phyloP scores from a whole-genome alignment of 2,329 filamentous ascomycete genomes.

The Alternaria sp. region DNA sequence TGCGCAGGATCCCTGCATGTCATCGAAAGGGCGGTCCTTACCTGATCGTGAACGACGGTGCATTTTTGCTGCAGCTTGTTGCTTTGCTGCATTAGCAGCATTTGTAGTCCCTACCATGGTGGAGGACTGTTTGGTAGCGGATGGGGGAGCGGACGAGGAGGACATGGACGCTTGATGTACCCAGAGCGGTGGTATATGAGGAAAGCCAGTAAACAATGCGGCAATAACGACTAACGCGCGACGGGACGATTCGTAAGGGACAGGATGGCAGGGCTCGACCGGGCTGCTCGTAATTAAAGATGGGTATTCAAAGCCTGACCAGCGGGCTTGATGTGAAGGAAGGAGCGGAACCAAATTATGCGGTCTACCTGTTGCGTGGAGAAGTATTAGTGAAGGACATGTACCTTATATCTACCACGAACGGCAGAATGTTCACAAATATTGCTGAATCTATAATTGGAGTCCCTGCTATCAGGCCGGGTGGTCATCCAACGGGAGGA shows the following conservation, averaged over 20 bases:
- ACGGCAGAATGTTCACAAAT: conserved; percentile 49
- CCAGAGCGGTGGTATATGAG: conserved; percentile 48
- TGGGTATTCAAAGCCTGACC: conserved; percentile 57
- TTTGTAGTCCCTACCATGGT: conserved; percentile 59
- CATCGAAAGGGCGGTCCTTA: conserved; percentile 58
- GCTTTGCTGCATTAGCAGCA: conserved; percentile 58
- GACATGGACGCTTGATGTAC: conserved; percentile 56
- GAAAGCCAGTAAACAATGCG: conserved; percentile 50
- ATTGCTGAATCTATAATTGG: conserved; percentile 57
- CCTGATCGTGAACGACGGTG: conserved; percentile 94
- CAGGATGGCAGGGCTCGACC: conserved; percentile 50
- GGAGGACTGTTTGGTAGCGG: conserved; percentile 50
- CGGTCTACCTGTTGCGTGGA: conserved; percentile 47
- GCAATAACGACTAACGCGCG: conserved; percentile 50
- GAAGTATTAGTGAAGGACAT: conserved; percentile 41
- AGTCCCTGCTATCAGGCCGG: conserved; percentile 32
- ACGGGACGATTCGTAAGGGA: conserved; percentile 52
- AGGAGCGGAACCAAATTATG: conserved; percentile 56
- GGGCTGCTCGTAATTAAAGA: conserved; percentile 53
- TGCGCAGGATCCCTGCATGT: conserved; percentile 47
- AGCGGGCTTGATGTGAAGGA: conserved; percentile 53
- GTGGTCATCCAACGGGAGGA: conserved; percentile 39
- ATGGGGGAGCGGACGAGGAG: conserved; percentile 52
- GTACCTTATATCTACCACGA: conserved; percentile 57
- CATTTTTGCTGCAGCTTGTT: conserved; percentile 76